Base-by-base conservation (phyloP, 164 flowering plant species). In the Vitis cinerea region DNA sequence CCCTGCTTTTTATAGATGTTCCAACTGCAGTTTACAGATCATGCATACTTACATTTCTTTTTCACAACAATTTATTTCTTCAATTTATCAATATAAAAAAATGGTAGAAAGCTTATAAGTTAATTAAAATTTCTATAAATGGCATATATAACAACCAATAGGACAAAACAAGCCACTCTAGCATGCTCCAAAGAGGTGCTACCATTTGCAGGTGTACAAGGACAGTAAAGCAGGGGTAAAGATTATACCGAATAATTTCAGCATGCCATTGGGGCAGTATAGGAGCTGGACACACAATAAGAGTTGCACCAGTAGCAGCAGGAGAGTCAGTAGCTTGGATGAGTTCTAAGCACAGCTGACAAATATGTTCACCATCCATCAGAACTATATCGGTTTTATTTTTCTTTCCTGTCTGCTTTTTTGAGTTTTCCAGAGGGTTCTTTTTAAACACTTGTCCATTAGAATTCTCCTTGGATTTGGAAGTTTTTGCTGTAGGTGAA, bases 241-340 rank as follows among this genome's bases (percentile, higher is more conserved):
- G 55, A 48, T 53, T 64, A 66, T 90, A 94, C 97, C 97, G 92
- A 67, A 70, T 78, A 71, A 94, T 90, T 79, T 94, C 99, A 71
- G 87, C 74, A 75, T 84, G 91, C 99, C 99, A 94, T 66, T 94
- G 99, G 68, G 82, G 82, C 78, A 92, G 82, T 78, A 92, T 94
- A 54, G 99, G 89, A 68, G 94, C 84, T 53, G 99, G 99, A 77
- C 97, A 94, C 52, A 94, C 94, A 11, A 94, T 83, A 70, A 92
- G 94, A 81, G 97, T 94, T n/a, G 97, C 94, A 71, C 90, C 90
- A 70, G 90, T 81, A 63, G 80, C 66, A 71, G 87, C 68, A 37
- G 93, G 92, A 73, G 94, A 80, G 53, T 83, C 82, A 61, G 90
- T 78, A 70, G 82, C 97, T 78, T 86, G 82, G 63, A 89, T 83